These are phyloP conservation scores for Thermomucor indicae-seudaticae DNA, from an alignment of 371 early-diverging fungal genomes.

Conservation along the genomic window DNA sequence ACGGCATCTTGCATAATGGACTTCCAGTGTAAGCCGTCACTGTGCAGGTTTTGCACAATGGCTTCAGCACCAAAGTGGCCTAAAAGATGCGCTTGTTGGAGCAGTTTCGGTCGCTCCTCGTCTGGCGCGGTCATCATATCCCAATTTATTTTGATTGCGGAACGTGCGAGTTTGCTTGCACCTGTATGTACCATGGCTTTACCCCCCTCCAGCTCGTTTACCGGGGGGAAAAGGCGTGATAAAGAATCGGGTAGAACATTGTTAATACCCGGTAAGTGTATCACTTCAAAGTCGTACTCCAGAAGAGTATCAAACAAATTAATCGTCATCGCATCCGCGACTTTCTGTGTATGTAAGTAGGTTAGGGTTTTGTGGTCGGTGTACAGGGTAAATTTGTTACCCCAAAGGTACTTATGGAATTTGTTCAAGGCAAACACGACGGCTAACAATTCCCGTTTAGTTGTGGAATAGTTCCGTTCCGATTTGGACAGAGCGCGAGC, in stretches of 20 bases:
- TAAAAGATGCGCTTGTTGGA: slow-evolving; percentile 7
- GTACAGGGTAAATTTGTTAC: slow-evolving; percentile 12
- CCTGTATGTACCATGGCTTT: too few relatives aligned
- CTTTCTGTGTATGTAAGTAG: slow-evolving; percentile 18
- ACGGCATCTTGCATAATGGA: slow-evolving; percentile 11
- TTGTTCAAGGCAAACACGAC: slow-evolving; percentile 11
- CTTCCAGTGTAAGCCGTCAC: slow-evolving; percentile 9
- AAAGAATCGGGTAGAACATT: slow-evolving; percentile 20
- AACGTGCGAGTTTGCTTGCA: too few relatives aligned
- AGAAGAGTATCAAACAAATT: slow-evolving; percentile 21
- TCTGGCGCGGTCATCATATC: neutral
- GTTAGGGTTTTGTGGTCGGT: slow-evolving; percentile 19
- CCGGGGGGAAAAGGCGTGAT: slow-evolving; percentile 10
- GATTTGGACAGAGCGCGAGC: slow-evolving; percentile 6
- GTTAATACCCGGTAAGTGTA: slow-evolving; percentile 17
- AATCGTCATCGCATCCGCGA: slow-evolving; percentile 17
- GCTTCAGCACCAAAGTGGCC: slow-evolving; percentile 20
- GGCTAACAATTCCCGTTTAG: slow-evolving; percentile 10
- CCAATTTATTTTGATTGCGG: neutral
- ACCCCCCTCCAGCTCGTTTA: slow-evolving; percentile 17
- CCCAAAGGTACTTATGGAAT: slow-evolving; percentile 31
- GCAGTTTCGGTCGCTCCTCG: slow-evolving; percentile 3
- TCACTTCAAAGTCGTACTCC: slow-evolving; percentile 13
- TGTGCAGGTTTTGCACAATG: slow-evolving; percentile 3
- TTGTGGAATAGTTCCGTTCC: slow-evolving; percentile 11